A percentile compares a stretch with the other conserved stretches of the same genome.
phyloP scores from a whole-genome alignment of 345 rosid genomes.

The Lepidium africanum region DNA sequence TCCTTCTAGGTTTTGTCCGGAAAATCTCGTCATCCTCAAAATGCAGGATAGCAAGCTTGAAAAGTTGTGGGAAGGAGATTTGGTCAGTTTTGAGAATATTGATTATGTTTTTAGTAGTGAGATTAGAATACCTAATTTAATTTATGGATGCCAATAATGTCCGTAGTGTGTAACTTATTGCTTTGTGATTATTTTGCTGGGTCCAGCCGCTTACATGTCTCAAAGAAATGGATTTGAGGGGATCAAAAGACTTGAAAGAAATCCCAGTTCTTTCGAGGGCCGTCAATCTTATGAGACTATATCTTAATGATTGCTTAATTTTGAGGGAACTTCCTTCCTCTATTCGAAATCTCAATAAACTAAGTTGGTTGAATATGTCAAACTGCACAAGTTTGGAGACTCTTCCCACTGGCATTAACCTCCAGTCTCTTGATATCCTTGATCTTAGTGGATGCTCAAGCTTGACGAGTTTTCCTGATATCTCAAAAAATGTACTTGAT shows the following conservation, averaged over 20 bases:
- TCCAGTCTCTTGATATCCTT: neutral
- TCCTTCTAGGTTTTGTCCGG: neutral
- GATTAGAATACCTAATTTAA: neutral
- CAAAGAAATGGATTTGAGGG: neutral
- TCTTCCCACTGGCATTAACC: neutral
- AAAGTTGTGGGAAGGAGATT: neutral
- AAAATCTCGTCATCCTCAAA: neutral
- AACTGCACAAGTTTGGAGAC: neutral
- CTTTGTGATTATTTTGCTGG: neutral
- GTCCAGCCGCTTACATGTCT: constrained; percentile 1
- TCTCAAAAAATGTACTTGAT: neutral
- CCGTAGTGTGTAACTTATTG: neutral
- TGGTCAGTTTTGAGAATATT: neutral
- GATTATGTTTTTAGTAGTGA: neutral
- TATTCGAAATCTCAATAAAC: neutral
- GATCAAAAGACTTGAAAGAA: neutral
- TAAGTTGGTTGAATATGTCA: neutral
- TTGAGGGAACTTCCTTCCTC: neutral
- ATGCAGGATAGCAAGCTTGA: neutral
- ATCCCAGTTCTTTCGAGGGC: neutral
- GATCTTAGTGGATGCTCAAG: neutral
- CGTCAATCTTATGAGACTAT: neutral
- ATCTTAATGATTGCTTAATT: neutral
- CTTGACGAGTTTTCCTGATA: neutral
- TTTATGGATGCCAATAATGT: neutral